Evolutionary conservation across 1,284 basidiomycete species (phyloP), one percentile per base, ranked within the genome.

Genomic region (Kwoniella shivajii): DNA sequence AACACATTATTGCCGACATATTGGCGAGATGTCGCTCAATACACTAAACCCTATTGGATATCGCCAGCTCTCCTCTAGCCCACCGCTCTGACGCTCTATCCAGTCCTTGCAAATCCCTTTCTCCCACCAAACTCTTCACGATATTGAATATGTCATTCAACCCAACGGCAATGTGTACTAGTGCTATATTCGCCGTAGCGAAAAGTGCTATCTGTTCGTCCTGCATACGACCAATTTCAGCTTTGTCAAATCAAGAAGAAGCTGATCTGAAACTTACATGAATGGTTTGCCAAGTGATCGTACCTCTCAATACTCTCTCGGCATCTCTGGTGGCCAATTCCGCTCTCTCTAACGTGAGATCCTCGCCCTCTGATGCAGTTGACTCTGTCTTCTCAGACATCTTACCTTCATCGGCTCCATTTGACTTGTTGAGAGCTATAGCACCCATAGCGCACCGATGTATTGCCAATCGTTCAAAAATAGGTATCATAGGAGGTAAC

Each of bases 161-260:
- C 1, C 68, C 66, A 24, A 58, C 56, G 0, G 67, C 60, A 22
- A 75, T 54, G 47, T 75, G 71, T 2, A 67, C 57, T 6, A 77
- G 54, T 0, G 73, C 68, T 11, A 77, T 70, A 34, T 65, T 66
- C 10, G 74, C 70, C 3, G 74, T 75, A 0, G 74, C 74, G 38
- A 71, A 77, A 7, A 75, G 54, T 0, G 72, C 62, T 22, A 75
- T 58, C 61, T 78, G 76, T 42, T 77, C 74, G 50, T 74, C 64
- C 72, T 76, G 48, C 24, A 37, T n/a, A n/a, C 27, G 41, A 18
- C 29, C 33, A 47, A 26, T 4, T 22, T 5, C 2, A 37, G 16
- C 14, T 2, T 10, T 26, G 46, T 14, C 10, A 48, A 27, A n/a
- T n/a, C 27, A 31, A 26, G 27, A n/a, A 39, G 30, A 30, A 27